A percentile compares a stretch with the other conserved stretches of the same genome.
These are phyloP conservation scores for Paracoccidioides lutzii DNA, from an alignment of 2,329 filamentous ascomycete genomes.

Conservation along the genomic window DNA sequence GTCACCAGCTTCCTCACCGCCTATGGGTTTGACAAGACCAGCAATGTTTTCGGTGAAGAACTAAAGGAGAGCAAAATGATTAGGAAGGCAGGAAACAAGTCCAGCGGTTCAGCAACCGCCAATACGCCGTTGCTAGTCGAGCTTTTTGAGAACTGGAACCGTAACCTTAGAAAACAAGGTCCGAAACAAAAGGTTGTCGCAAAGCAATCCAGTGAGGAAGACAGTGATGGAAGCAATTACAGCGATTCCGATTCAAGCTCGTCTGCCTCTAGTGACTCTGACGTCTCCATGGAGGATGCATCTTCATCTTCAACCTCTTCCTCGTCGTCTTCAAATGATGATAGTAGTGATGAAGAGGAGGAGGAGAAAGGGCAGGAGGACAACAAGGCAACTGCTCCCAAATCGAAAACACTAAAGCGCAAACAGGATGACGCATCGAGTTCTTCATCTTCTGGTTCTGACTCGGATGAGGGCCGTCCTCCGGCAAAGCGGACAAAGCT, in stretches of 20 bases:
- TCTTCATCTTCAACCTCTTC: constrained; percentile 29
- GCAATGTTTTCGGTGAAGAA: constrained; percentile 51
- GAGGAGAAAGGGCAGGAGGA: constrained; percentile 14
- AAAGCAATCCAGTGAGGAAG: constrained; percentile 8
- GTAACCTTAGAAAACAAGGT: constrained; percentile 10
- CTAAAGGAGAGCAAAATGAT: constrained; percentile 29
- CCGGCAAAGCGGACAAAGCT: constrained; percentile 11
- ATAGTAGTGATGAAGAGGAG: constrained; percentile 36
- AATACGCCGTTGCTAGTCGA: constrained; percentile 29
- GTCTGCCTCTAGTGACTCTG: constrained; percentile 27
- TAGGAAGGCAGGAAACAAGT: constrained; percentile 16
- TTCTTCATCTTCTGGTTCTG: constrained; percentile 23
- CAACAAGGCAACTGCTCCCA: constrained; percentile 24
- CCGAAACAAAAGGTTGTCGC: constrained; percentile 8
- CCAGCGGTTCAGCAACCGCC: constrained; percentile 13
- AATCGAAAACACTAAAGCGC: constrained; percentile 40
- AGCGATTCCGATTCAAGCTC: constrained; percentile 19
- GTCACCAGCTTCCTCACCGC: constrained; percentile 54
- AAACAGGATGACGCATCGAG: constrained; percentile 40
- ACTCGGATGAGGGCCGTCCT: constrained; percentile 20
- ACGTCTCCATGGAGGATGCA: constrained; percentile 32
- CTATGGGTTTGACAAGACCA: constrained; percentile 51
- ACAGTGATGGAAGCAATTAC: constrained; percentile 16
- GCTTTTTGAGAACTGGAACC: constrained; percentile 21
- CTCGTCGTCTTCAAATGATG: constrained; percentile 34